Conservation (phyloP, 225 moss, liverwort and hornwort genomes). For the Pseudisothecium myosuroides region DNA sequence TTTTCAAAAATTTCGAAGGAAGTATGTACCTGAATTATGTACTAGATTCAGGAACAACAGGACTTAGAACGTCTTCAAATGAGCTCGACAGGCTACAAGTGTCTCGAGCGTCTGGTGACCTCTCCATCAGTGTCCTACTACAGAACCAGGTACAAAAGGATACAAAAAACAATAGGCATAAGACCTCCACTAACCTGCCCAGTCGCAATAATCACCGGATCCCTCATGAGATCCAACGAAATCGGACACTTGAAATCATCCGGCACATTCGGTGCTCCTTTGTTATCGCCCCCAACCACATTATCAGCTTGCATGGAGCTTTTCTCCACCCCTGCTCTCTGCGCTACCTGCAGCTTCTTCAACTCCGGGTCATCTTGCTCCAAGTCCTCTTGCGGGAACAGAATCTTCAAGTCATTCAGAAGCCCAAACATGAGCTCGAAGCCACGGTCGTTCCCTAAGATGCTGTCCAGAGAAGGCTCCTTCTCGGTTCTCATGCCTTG, state of each 20-base stretch:
- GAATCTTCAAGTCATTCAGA: conserved; percentile 10
- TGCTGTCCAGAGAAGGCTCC: conserved; percentile 14
- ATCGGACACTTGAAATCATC: conserved; percentile 88
- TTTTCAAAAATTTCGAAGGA: not conserved
- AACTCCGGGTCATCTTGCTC: conserved; percentile 28
- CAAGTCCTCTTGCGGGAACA: conserved; percentile 35
- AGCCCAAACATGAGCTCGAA: conserved; percentile 22
- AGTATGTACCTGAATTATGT: not conserved
- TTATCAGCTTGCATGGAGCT: conserved; percentile 1
- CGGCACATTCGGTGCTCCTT: conserved; percentile 36
- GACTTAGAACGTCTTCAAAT: not conserved
- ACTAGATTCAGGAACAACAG: not conserved
- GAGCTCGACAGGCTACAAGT: not conserved
- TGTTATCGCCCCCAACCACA: not conserved
- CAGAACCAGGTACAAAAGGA: not conserved
- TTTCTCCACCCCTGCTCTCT: conserved; percentile 22
- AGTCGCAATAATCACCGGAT: conserved; percentile 85
- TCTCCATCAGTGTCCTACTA: not conserved
- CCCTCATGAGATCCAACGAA: conserved; percentile 70
- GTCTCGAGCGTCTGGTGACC: not conserved
- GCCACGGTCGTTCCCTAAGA: conserved; percentile 22
- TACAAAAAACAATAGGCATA: not conserved
- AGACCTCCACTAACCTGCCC: conserved; percentile 45
- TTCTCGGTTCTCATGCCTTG: conserved; percentile 47
- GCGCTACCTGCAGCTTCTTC: conserved; percentile 22